Percentiles rank a stretch among this genome's conserved stretches.
Evolutionary conservation across 768 basidiomycete genomes (phyloP).

Genomic region (Psilocybe sp.): DNA sequence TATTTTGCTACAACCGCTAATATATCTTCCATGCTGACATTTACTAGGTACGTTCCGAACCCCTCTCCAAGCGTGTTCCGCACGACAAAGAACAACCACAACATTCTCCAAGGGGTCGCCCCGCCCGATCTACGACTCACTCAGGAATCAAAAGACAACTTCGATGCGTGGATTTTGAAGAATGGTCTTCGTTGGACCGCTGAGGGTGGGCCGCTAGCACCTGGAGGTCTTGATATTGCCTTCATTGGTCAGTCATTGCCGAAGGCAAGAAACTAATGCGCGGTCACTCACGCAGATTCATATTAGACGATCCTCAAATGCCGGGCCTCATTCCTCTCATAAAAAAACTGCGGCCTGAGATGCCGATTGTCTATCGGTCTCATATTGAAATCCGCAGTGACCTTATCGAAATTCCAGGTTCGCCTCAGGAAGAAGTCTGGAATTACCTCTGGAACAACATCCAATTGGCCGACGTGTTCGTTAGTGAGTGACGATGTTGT

Average conservation of each 20-base stretch:
- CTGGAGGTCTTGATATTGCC: slow-evolving; percentile 82
- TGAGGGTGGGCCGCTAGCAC: slow-evolving; percentile 79
- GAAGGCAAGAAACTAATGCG: not conserved
- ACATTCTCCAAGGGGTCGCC: slow-evolving; percentile 92
- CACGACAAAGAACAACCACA: slow-evolving; percentile 94
- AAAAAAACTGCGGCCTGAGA: slow-evolving; percentile 75
- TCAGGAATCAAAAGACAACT: slow-evolving; percentile 72
- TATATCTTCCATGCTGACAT: no score
- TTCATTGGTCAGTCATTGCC: slow-evolving; percentile 64
- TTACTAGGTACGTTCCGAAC: slow-evolving; percentile 85
- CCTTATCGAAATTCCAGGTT: slow-evolving; percentile 76
- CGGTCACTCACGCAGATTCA: not conserved
- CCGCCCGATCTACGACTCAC: slow-evolving; percentile 74
- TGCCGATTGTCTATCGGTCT: slow-evolving; percentile 91
- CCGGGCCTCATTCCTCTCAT: slow-evolving; percentile 93
- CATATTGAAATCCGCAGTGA: slow-evolving; percentile 94
- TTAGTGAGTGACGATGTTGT: slow-evolving; percentile 47
- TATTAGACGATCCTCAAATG: slow-evolving; percentile 83
- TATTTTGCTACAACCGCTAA: slow-evolving; percentile 3
- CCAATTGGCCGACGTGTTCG: slow-evolving; percentile 84
- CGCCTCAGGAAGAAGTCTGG: slow-evolving; percentile 93
- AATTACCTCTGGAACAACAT: slow-evolving; percentile 94
- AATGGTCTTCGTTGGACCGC: slow-evolving; percentile 89
- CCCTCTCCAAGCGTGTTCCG: slow-evolving; percentile 88
- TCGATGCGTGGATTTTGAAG: slow-evolving; percentile 86